Evolutionary conservation across 2,329 filamentous ascomycete species (phyloP), one percentile per base, ranked within the genome.

Genomic region (Colletotrichum simmondsii): DNA sequence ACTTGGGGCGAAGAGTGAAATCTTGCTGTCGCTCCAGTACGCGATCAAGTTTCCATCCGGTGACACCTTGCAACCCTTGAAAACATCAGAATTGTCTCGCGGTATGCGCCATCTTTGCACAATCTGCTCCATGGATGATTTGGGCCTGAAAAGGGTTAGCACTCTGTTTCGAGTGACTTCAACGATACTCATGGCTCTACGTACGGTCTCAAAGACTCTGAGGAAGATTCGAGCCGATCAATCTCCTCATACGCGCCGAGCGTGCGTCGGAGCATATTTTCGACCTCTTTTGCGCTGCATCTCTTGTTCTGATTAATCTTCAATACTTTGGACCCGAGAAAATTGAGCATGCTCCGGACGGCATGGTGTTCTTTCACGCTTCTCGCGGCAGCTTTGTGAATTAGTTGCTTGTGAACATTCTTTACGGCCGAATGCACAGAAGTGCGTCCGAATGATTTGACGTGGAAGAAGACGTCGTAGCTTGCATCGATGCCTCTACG

Each of bases 51-150:
- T 66, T 2, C 54, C 64, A 7, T 59, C 42, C 5, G 64, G 64
- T 1, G 64, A 59, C 12, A 58, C 46, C 12, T 49, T 59, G 26
- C 64, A 66, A 10, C 54, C 11, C 37, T 66, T 66, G 53, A 59
- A 19, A 2, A 24, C 16, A 10, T 49, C 64, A 2, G 22, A n/a
- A 4, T 11, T 5, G 4, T 32, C 49, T 16, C 8, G 22, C 19
- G 46, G 46, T 7, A 66, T 11, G 19, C 32, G 54, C 64, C 64
- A 66, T 28, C 49, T 54, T 16, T 32, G 32, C 22, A 37, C 30
- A n/a, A 10, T 28, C 24, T 56, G 53, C 28, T 24, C 14, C 14
- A 16, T 19, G 2, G 53, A 56, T 3, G 42, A 56, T 19, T 56
- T 28, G 26, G 26, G 53, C 14, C 24, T 26, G 22, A 8, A 2